Base-by-base conservation (phyloP, 1,284 basidiomycete genomes). In the Ceratobasidium sp. region DNA sequence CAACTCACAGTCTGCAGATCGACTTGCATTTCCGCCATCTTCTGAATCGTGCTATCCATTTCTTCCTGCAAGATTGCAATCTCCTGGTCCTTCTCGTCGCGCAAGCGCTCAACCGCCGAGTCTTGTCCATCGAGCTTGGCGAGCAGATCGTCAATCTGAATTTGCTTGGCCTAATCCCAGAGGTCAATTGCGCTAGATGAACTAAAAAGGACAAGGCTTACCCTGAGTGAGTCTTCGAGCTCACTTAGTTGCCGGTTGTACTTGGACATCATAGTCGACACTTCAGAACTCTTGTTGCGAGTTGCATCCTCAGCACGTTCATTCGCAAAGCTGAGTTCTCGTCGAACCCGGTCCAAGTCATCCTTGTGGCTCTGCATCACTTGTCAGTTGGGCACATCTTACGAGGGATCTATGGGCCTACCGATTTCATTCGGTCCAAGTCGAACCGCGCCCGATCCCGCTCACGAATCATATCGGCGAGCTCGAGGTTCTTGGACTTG, bases 391-490 rank as follows among this genome's bases (percentile, higher is more conserved):
- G 32, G 17, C 50, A 40, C 32, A 38, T 15, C 38, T 17, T n/a
- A 25, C 47, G 29, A 53, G 60, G n/a, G 53, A 34, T 47, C 13
- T n/a, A 35, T 25, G 3, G 1, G 78, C 82, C 72, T 64, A 82
- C 81, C 10, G 93, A 88, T 80, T 97, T 98, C 78, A 95, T 85
- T 43, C 97, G 86, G 78, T 99, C 97, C n/a, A 98, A 82, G 74
- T 99, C 97, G 77, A 98, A 98, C 49, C 97, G 84, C 34, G 96
- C 95, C 71, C 96, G 86, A 78, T 99, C 97, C 42, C 97, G 88
- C 79, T 99, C 97, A 64, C 96, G 88, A 75, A 99, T 92, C 97
- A 99, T 99, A 77, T 99, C 97, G 31, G 96, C 96, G 35, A 99
- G 83, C 79, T 99, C 97, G 69, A 99, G 81, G 77, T 98, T 99